Base-by-base conservation (phyloP, 2,329 filamentous ascomycete genomes). In the Aureobasidium mangrovei region DNA sequence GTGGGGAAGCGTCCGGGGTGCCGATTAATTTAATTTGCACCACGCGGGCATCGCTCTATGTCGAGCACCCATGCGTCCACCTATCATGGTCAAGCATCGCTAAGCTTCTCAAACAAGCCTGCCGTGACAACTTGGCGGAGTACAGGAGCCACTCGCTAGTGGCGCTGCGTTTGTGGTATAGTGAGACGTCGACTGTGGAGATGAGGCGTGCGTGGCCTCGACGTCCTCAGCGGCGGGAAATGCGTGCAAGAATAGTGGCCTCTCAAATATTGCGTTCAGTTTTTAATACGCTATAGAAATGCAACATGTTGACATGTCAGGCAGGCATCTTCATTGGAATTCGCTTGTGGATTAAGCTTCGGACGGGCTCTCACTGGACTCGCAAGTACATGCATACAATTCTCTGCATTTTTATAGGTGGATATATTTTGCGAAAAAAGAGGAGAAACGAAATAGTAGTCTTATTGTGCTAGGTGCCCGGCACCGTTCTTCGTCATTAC, bases 81-180 rank as follows among this genome's bases (percentile, higher is more conserved):
- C 39, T 29, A 52, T 52, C 48, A 52, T 39, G 40, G 28, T 12
- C 48, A 52, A 52, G 48, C 48, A 38, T 52, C 48, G 48, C 48
- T 52, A 52, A 52, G 48, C 48, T 33, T 52, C 6, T 43, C 39
- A 24, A 9, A 52, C 38, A 52, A 52, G 48, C 39, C 31, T 52
- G 29, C 29, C 24, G 5, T 39, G 35, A 29, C 10, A 28, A 31
- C 27, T 39, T 27, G 12, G 40, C 40, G 39, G 39, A 36, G 24
- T 26, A 36, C 26, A 43, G 26, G 31, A 52, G 48, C 38, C 38
- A 12, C 27, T 28, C 24, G 6, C 38, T 51, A 33, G 47, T 27
- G 18, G 28, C 27, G 4, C 41, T 24, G 29, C 24, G 47, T 51
- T 51, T 51, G 47, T 27, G 29, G 48, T 52, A 52, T 52, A 52